A percentile compares a stretch with the other conserved stretches of the same genome.
Conservation (phyloP, 176 grass and related monocot species). For the Paspalum vaginatum region DNA sequence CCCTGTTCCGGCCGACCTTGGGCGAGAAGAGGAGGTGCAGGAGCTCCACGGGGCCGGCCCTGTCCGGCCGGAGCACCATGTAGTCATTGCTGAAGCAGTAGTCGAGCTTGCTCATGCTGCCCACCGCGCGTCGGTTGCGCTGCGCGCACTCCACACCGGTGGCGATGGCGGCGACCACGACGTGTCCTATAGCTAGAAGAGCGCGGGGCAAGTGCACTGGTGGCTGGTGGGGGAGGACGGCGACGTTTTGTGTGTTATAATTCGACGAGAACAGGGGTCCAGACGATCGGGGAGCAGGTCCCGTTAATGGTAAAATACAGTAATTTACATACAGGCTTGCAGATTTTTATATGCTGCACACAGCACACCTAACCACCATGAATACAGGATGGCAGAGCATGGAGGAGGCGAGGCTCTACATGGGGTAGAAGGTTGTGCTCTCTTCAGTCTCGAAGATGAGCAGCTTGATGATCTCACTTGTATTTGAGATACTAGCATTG, state of each 20-base stretch:
- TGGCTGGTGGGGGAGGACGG: not conserved
- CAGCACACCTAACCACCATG: not conserved
- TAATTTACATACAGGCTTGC: not conserved
- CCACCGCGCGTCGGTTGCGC: not conserved
- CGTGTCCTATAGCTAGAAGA: not conserved
- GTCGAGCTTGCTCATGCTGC: constrained; percentile 56
- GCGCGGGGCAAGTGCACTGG: not conserved
- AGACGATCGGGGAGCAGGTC: not conserved
- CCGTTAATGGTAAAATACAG: not conserved
- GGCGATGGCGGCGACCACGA: not conserved
- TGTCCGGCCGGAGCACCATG: constrained; percentile 64
- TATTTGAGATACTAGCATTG: no score
- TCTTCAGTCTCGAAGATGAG: no score
- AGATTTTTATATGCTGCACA: not conserved
- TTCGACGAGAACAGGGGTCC: not conserved
- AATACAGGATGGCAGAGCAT: not conserved
- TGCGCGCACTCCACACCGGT: not conserved
- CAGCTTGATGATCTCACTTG: no score
- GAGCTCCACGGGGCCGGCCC: constrained; percentile 45
- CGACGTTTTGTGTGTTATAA: not conserved
- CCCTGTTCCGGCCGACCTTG: constrained; percentile 51
- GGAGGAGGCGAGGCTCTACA: no score
- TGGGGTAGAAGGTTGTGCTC: no score
- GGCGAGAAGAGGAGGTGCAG: constrained; percentile 56
- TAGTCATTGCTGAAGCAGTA: constrained; percentile 66